These are phyloP conservation scores for Syncephalastrum racemosum DNA, from an alignment of 371 early-diverging fungal genomes.

Conservation along the genomic window DNA sequence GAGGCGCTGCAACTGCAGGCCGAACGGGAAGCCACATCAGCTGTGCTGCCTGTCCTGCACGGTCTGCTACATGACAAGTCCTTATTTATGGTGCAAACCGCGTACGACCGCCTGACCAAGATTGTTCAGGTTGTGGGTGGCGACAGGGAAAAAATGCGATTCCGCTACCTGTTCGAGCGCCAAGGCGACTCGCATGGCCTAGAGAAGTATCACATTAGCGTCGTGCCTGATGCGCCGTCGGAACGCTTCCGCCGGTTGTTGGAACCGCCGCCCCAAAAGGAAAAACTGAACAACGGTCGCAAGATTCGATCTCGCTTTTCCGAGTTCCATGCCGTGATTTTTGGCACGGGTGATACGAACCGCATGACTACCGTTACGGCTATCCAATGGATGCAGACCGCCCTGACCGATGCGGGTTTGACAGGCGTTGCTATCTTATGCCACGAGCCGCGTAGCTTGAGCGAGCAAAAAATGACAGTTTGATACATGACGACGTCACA, in stretches of 20 bases:
- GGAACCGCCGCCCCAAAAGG: constrained; percentile 24
- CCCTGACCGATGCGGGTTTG: constrained; percentile 50
- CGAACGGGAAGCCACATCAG: constrained; percentile 34
- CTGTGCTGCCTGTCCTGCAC: constrained; percentile 40
- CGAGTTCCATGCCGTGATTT: constrained; percentile 52
- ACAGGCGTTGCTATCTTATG: constrained; percentile 40
- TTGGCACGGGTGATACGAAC: constrained; percentile 56
- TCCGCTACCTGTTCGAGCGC: constrained; percentile 34
- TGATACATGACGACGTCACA: constrained; percentile 6
- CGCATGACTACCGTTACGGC: constrained; percentile 60
- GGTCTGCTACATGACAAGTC: constrained; percentile 32
- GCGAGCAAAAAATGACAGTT: constrained; percentile 50
- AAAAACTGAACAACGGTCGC: constrained; percentile 40
- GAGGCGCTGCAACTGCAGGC: constrained; percentile 55
- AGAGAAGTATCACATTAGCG: constrained; percentile 19
- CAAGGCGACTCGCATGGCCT: constrained; percentile 16
- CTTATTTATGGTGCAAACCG: constrained; percentile 46
- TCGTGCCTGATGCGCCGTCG: constrained; percentile 45
- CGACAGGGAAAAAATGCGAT: constrained; percentile 40
- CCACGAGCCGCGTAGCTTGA: constrained; percentile 58
- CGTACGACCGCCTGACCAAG: constrained; percentile 43
- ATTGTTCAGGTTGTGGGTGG: constrained; percentile 56
- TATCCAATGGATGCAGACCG: constrained; percentile 56
- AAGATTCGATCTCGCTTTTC: constrained; percentile 46
- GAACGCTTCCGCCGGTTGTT: constrained; percentile 40